These are phyloP conservation scores for Saccharomycopsis hybrid DNA, from an alignment of 1,139 yeast genomes.

Conservation along the genomic window DNA sequence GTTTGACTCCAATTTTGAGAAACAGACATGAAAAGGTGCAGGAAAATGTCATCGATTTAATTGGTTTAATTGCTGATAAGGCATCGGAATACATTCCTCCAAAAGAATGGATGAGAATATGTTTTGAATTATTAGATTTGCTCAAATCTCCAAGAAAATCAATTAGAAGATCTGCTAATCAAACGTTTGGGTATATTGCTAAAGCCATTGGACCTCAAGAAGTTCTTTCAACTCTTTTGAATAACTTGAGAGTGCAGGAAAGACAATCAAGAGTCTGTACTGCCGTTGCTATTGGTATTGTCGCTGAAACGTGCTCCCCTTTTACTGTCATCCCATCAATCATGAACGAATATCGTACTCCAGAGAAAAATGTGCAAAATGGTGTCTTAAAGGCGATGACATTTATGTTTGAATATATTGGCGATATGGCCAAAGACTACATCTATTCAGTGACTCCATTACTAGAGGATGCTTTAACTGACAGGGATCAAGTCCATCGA, in stretches of 20 bases:
- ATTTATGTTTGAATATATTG: slow-evolving; percentile 91
- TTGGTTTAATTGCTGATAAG: slow-evolving; percentile 76
- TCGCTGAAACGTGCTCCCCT: slow-evolving; percentile 90
- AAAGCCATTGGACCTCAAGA: slow-evolving; percentile 96
- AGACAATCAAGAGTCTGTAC: slow-evolving; percentile 96
- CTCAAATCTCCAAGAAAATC: slow-evolving; percentile 76
- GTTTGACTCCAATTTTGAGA: slow-evolving; percentile 84
- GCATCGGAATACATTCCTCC: slow-evolving; percentile 88
- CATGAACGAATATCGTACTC: slow-evolving; percentile 92
- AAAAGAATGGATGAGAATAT: slow-evolving; percentile 96
- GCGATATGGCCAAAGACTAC: slow-evolving; percentile 76
- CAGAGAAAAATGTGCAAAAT: slow-evolving; percentile 90
- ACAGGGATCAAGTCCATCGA: slow-evolving; percentile 86
- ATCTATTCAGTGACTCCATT: slow-evolving; percentile 76
- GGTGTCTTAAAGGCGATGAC: slow-evolving; percentile 90
- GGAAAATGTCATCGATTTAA: slow-evolving; percentile 70
- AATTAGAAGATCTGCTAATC: slow-evolving; percentile 80
- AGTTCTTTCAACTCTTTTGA: slow-evolving; percentile 76
- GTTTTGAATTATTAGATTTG: slow-evolving; percentile 86
- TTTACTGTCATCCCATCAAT: slow-evolving; percentile 94
- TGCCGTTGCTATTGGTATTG: slow-evolving; percentile 96
- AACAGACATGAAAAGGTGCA: slow-evolving; percentile 92
- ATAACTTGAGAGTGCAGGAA: slow-evolving; percentile 85
- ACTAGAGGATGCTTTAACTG: slow-evolving; percentile 84
- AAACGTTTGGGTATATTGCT: slow-evolving; percentile 87